Evolutionary conservation across 306 rosid species (phyloP).

Genomic region (Vachellia pachyceras): DNA sequence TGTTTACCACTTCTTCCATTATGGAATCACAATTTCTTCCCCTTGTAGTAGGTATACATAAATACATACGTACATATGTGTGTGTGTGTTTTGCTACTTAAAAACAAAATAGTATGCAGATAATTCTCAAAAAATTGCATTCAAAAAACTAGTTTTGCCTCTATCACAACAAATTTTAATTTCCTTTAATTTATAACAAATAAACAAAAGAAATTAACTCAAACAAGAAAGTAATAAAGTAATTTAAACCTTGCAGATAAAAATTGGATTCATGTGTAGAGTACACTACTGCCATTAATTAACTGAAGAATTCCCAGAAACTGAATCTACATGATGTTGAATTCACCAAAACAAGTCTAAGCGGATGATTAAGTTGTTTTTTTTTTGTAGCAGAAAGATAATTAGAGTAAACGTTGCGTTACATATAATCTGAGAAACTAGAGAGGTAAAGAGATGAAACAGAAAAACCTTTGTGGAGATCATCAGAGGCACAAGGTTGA

Average conservation of each 20-base stretch:
- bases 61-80: no score
- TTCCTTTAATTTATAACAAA: no score
- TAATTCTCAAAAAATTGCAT: no score
- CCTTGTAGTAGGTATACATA: no score
- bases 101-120: not conserved
- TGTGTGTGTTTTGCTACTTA: no score
- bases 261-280: not conserved
- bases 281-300: not conserved
- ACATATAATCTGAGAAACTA: not conserved
- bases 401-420: not conserved
- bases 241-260: not conserved
- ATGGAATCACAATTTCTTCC: not conserved
- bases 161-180: no score
- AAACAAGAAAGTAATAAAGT: not conserved
- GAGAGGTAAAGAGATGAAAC: not conserved
- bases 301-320: not conserved
- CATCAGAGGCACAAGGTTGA: slow-evolving; percentile 40
- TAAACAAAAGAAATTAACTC: not conserved
- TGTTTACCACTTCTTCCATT: not conserved
- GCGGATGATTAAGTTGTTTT: not conserved
- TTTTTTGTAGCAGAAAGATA: not conserved
- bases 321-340: not conserved
- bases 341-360: not conserved
- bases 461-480: slow-evolving; percentile 47
- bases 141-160: no score